A percentile compares a stretch with the other conserved stretches of the same genome.
These are phyloP conservation scores for Populus deltoides DNA, from an alignment of 345 rosid genomes.

Conservation along the genomic window DNA sequence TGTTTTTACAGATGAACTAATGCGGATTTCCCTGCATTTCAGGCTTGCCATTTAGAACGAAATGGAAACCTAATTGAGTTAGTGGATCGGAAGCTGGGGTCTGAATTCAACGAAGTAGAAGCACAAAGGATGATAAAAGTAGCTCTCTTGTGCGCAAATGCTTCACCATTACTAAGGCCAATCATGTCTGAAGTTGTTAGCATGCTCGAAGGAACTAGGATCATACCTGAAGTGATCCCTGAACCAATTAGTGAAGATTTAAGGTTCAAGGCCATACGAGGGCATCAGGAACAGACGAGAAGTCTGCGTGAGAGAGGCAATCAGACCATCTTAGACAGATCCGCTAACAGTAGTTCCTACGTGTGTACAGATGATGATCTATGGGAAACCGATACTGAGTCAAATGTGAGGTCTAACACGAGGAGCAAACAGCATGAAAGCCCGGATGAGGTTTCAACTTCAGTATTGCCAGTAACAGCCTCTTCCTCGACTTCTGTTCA, in stretches of 20 bases:
- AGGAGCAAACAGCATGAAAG: neutral
- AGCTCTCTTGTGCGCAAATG: conserved; percentile 21
- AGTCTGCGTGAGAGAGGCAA: conserved; percentile 14
- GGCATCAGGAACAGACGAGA: conserved; percentile 18
- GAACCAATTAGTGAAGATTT: conserved; percentile 15
- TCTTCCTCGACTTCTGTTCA: neutral
- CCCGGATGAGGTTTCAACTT: neutral
- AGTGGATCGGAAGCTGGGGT: conserved; percentile 18
- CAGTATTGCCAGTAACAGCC: neutral
- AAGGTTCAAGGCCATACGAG: conserved; percentile 29
- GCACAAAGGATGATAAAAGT: conserved; percentile 15
- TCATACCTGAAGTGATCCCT: conserved; percentile 11
- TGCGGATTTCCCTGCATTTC: neutral
- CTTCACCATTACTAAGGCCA: conserved; percentile 15
- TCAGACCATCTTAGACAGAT: conserved; percentile 26
- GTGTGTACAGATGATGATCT: conserved; percentile 3
- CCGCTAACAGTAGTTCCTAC: conserved; percentile 14
- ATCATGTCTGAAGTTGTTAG: conserved; percentile 26
- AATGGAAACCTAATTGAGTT: conserved; percentile 13
- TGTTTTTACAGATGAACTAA: neutral
- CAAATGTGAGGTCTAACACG: neutral
- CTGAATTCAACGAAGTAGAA: conserved; percentile 13
- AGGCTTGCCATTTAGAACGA: conserved; percentile 24
- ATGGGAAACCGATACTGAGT: neutral
- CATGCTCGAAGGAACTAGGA: conserved; percentile 19